Evolutionary conservation across 2,329 filamentous ascomycete species (phyloP).

Genomic region (Aspergillus latus): DNA sequence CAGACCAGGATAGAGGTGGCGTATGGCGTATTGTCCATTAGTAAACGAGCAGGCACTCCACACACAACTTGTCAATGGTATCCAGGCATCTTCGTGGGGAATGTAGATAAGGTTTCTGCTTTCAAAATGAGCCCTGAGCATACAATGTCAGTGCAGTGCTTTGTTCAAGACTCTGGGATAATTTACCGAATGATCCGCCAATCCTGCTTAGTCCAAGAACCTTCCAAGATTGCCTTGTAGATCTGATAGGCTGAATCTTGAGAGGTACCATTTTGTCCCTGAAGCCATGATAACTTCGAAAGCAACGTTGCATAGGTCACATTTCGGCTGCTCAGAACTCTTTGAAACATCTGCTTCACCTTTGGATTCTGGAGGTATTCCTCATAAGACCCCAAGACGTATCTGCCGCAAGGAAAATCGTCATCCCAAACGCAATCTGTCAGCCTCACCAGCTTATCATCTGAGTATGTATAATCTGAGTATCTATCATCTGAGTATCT

Average conservation of each 20-base stretch:
- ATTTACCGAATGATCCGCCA: neutral
- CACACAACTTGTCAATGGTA: neutral
- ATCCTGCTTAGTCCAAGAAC: neutral
- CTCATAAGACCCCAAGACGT: neutral
- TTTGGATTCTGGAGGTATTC: neutral
- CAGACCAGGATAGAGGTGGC: slow-evolving; percentile 2
- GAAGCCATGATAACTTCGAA: neutral
- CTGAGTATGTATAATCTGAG: neutral
- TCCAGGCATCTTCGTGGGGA: neutral
- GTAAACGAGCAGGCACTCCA: neutral
- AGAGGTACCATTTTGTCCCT: neutral
- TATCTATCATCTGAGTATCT: too few species aligned
- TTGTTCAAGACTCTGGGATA: too few species aligned
- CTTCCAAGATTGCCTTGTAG: neutral
- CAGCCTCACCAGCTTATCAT: neutral
- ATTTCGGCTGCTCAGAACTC: neutral
- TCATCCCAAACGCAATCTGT: neutral
- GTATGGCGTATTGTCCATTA: neutral
- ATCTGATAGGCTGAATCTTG: neutral
- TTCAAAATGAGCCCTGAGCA: neutral
- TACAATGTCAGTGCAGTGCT: neutral
- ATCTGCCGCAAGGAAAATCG: neutral
- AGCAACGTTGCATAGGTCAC: neutral
- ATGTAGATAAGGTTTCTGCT: neutral
- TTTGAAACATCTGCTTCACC: neutral